A percentile compares a stretch with the other conserved stretches of the same genome.
Conservation (phyloP, 2,329 filamentous ascomycete species). For the Pseudogymnoascus pannorum region DNA sequence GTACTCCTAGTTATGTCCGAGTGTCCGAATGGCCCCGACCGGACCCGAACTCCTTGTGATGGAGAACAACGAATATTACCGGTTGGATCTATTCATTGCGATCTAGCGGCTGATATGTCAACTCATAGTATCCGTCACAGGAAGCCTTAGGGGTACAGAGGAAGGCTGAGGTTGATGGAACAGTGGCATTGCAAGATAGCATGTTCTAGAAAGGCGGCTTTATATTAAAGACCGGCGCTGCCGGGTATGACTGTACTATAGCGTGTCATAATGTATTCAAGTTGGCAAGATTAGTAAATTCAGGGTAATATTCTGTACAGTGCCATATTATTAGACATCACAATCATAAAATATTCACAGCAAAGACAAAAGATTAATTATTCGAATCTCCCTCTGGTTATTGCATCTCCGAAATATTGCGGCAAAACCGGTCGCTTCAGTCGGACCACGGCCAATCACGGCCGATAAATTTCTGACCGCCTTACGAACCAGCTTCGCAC, state of each 20-base stretch:
- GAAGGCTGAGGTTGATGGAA: neutral
- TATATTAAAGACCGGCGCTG: neutral
- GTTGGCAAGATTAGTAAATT: neutral
- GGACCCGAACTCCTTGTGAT: neutral
- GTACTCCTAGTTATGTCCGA: neutral
- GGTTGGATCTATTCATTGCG: neutral
- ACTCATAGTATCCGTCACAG: neutral
- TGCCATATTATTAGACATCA: neutral
- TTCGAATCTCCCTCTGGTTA: neutral
- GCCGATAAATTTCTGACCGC: constrained; percentile 4
- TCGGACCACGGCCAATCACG: neutral
- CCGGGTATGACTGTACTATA: constrained; percentile 7
- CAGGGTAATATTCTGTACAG: neutral
- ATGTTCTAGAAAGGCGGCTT: neutral
- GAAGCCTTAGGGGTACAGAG: neutral
- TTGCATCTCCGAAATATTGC: constrained; percentile 6
- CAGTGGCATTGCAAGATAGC: neutral
- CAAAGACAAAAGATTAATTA: neutral
- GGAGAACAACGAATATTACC: neutral
- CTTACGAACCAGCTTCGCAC: constrained; percentile 2
- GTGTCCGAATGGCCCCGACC: neutral
- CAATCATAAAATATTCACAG: neutral
- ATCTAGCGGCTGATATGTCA: neutral
- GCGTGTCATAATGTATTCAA: neutral
- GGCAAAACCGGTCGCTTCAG: neutral